Evolutionary conservation across 768 basidiomycete genomes (phyloP).

Genomic region (Termitomyces sp.): DNA sequence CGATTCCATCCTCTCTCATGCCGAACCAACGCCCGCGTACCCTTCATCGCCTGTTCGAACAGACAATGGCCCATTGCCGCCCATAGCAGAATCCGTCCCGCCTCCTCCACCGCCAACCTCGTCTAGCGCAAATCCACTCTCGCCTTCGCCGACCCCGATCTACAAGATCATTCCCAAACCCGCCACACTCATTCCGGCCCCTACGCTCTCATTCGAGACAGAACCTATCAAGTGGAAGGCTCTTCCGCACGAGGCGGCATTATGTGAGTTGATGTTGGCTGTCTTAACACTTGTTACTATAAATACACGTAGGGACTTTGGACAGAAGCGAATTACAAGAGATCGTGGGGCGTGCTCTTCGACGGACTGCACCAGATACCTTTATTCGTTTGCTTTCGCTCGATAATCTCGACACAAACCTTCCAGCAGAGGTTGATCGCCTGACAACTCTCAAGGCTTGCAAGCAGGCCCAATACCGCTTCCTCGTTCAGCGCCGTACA

Average conservation of each 20-base stretch:
- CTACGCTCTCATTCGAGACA: slow-evolving; percentile 51
- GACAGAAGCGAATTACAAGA: slow-evolving; percentile 58
- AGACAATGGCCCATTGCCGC: slow-evolving; percentile 1
- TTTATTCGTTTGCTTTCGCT: slow-evolving; percentile 66
- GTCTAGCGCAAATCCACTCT: background rate
- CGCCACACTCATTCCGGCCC: slow-evolving; percentile 40
- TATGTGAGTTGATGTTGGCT: slow-evolving; percentile 34
- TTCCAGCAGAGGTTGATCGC: slow-evolving; percentile 55
- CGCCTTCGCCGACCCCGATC: background rate
- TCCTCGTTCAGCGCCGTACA: slow-evolving; percentile 58
- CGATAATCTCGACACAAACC: slow-evolving; percentile 52
- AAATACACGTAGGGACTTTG: slow-evolving; percentile 42
- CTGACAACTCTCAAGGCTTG: slow-evolving; percentile 45
- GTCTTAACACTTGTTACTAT: background rate
- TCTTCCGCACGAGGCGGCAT: slow-evolving; percentile 63
- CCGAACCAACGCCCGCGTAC: slow-evolving; percentile 13
- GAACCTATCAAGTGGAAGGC: slow-evolving; percentile 60
- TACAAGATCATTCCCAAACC: slow-evolving; percentile 16
- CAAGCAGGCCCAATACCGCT: slow-evolving; percentile 64
- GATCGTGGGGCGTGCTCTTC: slow-evolving; percentile 68
- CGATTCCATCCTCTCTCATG: slow-evolving; percentile 13
- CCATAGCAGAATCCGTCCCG: slow-evolving; percentile 9
- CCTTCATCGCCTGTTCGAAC: slow-evolving; percentile 9
- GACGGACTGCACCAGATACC: slow-evolving; percentile 60
- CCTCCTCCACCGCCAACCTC: background rate